phyloP scores from a whole-genome alignment of 2,329 filamentous ascomycete genomes.

The Colletotrichum brevisporum region DNA sequence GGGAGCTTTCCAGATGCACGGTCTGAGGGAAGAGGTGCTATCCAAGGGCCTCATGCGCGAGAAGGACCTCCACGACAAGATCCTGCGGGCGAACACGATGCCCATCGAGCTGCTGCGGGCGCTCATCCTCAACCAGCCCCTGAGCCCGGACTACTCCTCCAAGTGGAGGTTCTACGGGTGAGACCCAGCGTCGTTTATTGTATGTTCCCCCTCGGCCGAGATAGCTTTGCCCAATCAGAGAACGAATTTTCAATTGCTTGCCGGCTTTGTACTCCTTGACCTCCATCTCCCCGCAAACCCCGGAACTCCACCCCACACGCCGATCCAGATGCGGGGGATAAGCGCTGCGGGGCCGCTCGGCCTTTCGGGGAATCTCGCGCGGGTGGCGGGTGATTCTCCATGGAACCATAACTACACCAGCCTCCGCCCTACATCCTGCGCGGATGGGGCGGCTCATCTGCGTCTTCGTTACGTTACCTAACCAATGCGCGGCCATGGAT shows the following conservation, averaged over 20 bases:
- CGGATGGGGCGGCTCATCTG: not conserved
- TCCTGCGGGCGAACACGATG: slow-evolving; percentile 67
- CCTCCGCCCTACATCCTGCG: slow-evolving; percentile 27
- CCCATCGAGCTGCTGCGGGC: slow-evolving; percentile 68
- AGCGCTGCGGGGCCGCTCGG: slow-evolving; percentile 3
- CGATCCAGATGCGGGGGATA: slow-evolving; percentile 7
- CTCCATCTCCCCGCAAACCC: slow-evolving; percentile 13
- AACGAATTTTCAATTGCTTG: not conserved
- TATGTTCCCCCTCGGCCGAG: slow-evolving; percentile 7
- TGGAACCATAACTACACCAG: slow-evolving; percentile 27
- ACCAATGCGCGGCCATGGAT: slow-evolving; percentile 23
- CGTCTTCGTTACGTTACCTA: not conserved
- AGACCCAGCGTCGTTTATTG: not conserved
- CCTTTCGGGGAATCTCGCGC: slow-evolving; percentile 12
- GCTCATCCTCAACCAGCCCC: slow-evolving; percentile 56
- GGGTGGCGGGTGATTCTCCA: slow-evolving; percentile 10
- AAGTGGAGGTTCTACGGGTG: slow-evolving; percentile 65
- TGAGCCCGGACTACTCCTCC: slow-evolving; percentile 60
- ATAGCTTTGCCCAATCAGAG: not conserved
- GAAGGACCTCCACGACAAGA: slow-evolving; percentile 69
- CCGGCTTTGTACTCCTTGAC: not conserved
- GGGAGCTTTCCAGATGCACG: slow-evolving; percentile 69
- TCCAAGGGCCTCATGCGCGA: slow-evolving; percentile 56
- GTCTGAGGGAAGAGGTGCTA: slow-evolving; percentile 64
- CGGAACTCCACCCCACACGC: not conserved